Conservation (phyloP, 148 eudicot genomes). For the Heliosperma pusillum region DNA sequence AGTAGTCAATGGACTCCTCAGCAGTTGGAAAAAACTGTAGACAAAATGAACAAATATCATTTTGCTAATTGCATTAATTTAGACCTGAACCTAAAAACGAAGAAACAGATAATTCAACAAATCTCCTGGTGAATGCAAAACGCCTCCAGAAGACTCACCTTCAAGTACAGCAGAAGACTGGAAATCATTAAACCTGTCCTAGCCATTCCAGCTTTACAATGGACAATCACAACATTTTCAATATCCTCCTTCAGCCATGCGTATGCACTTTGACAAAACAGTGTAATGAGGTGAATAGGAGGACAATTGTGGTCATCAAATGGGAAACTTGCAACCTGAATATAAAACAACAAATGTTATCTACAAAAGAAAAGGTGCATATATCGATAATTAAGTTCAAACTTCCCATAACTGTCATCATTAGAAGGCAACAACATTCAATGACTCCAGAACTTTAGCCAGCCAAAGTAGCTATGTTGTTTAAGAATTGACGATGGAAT, state of each 20-base stretch:
- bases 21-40: constrained; percentile 96
- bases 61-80: not conserved
- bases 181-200: constrained; percentile 97
- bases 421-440: not conserved
- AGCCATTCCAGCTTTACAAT: constrained; percentile 99
- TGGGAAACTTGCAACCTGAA: constrained; percentile 95
- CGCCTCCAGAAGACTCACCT: constrained; percentile 44
- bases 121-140: not conserved
- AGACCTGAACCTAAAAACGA: constrained; percentile 2
- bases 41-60: constrained; percentile 22
- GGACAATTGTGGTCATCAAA: constrained; percentile 99
- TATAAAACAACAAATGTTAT: constrained; percentile 14
- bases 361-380: constrained; percentile 2
- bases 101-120: not conserved
- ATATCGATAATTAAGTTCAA: not conserved
- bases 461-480: not conserved
- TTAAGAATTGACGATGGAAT: not conserved
- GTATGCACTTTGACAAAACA: constrained; percentile 95
- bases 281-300: constrained; percentile 76
- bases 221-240: constrained; percentile 97
- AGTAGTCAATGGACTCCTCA: constrained; percentile 95
- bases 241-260: constrained; percentile 99
- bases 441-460: not conserved
- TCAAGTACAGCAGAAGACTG: constrained; percentile 85
- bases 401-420: not conserved